A percentile compares a stretch with the other conserved stretches of the same genome.
phyloP scores from a whole-genome alignment of 139 green algal species.

The Chlamydomonas applanata region DNA sequence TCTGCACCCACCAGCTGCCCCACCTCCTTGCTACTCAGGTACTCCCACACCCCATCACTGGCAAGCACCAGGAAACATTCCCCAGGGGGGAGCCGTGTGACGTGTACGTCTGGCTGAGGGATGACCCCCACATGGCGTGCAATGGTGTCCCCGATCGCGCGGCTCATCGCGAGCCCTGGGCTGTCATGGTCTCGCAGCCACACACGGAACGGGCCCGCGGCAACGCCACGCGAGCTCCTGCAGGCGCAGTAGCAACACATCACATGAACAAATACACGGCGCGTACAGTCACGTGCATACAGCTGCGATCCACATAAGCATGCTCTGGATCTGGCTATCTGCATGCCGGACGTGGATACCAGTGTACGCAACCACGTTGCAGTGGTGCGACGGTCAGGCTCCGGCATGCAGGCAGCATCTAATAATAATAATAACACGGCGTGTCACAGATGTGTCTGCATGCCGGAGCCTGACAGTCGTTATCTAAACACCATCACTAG shows the following conservation, averaged over 20 bases:
- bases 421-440: too few species aligned
- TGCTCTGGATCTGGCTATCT: too few species aligned
- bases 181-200: slow-evolving; percentile 32
- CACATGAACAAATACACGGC: too few species aligned
- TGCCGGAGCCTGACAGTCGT: too few species aligned
- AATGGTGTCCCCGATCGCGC: slow-evolving; percentile 36
- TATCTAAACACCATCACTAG: too few species aligned
- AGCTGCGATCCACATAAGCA: too few species aligned
- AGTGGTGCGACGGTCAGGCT: too few species aligned
- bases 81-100: slow-evolving; percentile 20
- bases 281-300: too few species aligned
- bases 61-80: slow-evolving; percentile 52
- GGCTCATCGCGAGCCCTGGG: slow-evolving; percentile 49
- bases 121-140: slow-evolving; percentile 54
- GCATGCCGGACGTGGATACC: too few species aligned
- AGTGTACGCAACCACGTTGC: too few species aligned
- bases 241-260: background rate
- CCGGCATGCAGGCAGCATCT: too few species aligned
- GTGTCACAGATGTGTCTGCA: too few species aligned
- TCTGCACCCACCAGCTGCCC: slow-evolving; percentile 40
- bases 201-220: slow-evolving; percentile 5
- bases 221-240: background rate
- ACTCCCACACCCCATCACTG: slow-evolving; percentile 77
- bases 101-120: slow-evolving; percentile 5
- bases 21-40: slow-evolving; percentile 57